phyloP scores from a whole-genome alignment of 306 rosid species.

The Begonia fuchsioides region DNA sequence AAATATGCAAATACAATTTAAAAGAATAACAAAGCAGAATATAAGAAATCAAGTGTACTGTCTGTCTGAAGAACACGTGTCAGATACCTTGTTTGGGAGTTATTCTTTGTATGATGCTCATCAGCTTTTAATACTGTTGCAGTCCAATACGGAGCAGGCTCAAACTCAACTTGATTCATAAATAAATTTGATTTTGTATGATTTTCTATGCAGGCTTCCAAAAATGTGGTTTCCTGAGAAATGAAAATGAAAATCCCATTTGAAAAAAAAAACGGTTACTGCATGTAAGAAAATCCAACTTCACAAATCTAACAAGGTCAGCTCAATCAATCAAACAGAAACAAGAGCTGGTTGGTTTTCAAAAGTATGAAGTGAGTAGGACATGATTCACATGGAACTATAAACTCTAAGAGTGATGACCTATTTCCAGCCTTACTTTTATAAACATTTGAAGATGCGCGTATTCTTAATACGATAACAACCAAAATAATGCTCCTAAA shows the following conservation, averaged over 20 bases:
- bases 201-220: slow-evolving; percentile 98
- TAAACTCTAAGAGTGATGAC: too few relatives aligned
- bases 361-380: too few relatives aligned
- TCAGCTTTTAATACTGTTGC: slow-evolving; percentile 67
- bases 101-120: slow-evolving; percentile 31
- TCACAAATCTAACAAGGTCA: too few relatives aligned
- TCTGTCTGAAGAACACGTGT: slow-evolving; percentile 5
- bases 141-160: slow-evolving; percentile 73
- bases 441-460: too few relatives aligned
- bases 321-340: too few relatives aligned
- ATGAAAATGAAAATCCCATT: slow-evolving; percentile 2
- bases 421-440: too few relatives aligned
- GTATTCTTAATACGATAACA: too few relatives aligned
- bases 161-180: slow-evolving; percentile 99
- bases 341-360: too few relatives aligned
- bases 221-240: slow-evolving; percentile 74
- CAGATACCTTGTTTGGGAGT: slow-evolving; percentile 41
- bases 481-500: too few relatives aligned
- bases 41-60: slow-evolving; percentile 6
- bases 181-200: slow-evolving; percentile 93
- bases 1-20: slow-evolving; percentile 2
- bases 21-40: slow-evolving; percentile 3
- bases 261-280: too few relatives aligned
- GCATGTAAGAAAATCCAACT: too few relatives aligned
- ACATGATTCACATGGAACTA: too few relatives aligned